phyloP scores from a whole-genome alignment of 257 asterid species.

The Solanum gandarillasii region DNA sequence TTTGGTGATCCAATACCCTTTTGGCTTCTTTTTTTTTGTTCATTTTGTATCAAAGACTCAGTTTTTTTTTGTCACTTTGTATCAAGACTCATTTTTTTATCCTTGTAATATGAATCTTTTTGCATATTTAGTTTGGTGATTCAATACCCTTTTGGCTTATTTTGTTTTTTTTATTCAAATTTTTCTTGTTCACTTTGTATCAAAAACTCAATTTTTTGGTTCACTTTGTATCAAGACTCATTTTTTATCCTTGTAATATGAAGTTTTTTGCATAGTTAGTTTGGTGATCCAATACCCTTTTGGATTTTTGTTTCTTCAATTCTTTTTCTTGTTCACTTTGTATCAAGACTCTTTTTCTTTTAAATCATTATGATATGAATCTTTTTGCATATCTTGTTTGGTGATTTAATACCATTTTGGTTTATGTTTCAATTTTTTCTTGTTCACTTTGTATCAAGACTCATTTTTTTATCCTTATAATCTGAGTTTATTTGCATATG shows the following conservation, averaged over 20 bases:
- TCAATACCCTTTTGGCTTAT: background rate
- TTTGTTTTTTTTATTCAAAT: background rate
- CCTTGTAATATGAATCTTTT: background rate
- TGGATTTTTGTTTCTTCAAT: background rate
- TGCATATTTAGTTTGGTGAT: background rate
- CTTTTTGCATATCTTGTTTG: background rate
- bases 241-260: too few relatives aligned
- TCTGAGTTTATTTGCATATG: background rate
- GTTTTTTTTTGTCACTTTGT: background rate
- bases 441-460: background rate
- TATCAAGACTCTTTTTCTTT: background rate
- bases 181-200: background rate
- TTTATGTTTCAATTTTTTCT: background rate
- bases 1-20: background rate
- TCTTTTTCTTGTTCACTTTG: background rate
- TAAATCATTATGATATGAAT: background rate
- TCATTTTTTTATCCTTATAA: background rate
- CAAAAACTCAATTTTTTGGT: too few relatives aligned
- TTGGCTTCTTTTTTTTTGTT: background rate
- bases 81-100: background rate
- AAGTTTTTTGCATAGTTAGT: too few relatives aligned
- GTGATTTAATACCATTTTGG: background rate
- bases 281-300: too few relatives aligned
- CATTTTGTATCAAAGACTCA: background rate
- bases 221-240: too few relatives aligned